Percentiles rank a stretch among this genome's conserved stretches.
phyloP scores from a whole-genome alignment of 345 rosid genomes.

The Camelina neglecta region DNA sequence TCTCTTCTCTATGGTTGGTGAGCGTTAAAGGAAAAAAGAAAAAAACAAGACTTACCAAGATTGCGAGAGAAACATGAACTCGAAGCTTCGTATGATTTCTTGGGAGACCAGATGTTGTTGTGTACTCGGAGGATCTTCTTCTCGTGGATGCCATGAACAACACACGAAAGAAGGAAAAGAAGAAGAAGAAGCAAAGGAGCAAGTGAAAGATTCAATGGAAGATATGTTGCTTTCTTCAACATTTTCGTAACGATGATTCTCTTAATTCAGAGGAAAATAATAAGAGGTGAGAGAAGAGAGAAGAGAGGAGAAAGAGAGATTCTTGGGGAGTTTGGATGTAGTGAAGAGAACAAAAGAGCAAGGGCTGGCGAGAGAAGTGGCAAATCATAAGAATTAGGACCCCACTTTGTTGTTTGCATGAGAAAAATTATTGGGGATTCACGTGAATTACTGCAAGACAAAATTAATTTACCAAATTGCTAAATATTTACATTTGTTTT shows the following conservation, averaged over 20 bases:
- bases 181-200: conserved; percentile 26
- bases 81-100: conserved; percentile 20
- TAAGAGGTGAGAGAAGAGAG: conserved; percentile 18
- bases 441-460: conserved; percentile 44
- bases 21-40: conserved; percentile 9
- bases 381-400: conserved; percentile 32
- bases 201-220: conserved; percentile 38
- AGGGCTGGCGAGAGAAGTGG: conserved; percentile 43
- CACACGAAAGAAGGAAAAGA: conserved; percentile 19
- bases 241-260: conserved; percentile 35
- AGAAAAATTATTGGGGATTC: conserved; percentile 42
- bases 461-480: conserved; percentile 17
- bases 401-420: conserved; percentile 45
- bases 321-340: conserved; percentile 49
- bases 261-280: conserved; percentile 16
- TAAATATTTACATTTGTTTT: conserved; percentile 17
- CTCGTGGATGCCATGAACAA: conserved; percentile 38
- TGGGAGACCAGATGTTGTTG: conserved; percentile 35
- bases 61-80: conserved; percentile 41
- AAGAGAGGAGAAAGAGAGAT: conserved; percentile 34
- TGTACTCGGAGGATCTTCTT: conserved; percentile 41
- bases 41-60: conserved; percentile 25
- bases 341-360: conserved; percentile 49
- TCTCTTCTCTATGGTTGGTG: conserved; percentile 33
- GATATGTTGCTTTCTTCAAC: conserved; percentile 32